Conservation (phyloP, 495 filamentous ascomycete species). For the Lasiosphaeriaceae sp. region DNA sequence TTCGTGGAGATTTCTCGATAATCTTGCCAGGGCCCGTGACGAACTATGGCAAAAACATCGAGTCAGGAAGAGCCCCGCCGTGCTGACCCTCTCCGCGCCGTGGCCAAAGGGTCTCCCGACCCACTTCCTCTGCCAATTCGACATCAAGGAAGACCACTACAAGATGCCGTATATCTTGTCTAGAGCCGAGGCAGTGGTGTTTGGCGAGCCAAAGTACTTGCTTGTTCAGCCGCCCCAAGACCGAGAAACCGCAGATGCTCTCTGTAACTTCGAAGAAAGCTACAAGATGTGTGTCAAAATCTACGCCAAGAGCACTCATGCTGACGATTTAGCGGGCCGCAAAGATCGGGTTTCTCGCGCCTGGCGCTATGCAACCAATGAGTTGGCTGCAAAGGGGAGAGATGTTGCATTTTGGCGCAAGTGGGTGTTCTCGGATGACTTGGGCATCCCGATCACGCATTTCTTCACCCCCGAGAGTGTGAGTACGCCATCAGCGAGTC, state of each 20-base stretch:
- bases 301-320: slow-evolving; percentile 7
- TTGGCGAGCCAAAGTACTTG: slow-evolving; percentile 7
- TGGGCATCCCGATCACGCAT: not conserved
- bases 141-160: not conserved
- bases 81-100: not conserved
- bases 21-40: slow-evolving; percentile 19
- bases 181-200: slow-evolving; percentile 16
- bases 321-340: not conserved
- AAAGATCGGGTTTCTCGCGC: slow-evolving; percentile 1
- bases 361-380: slow-evolving; percentile 15
- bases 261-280: slow-evolving; percentile 17
- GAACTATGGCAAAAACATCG: slow-evolving; percentile 18
- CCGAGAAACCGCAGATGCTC: slow-evolving; percentile 5
- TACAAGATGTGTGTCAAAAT: slow-evolving; percentile 16
- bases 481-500: not conserved
- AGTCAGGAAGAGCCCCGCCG: slow-evolving; percentile 1
- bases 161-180: slow-evolving; percentile 16
- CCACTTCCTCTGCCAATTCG: slow-evolving; percentile 5
- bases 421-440: not conserved
- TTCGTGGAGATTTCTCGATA: slow-evolving; percentile 17
- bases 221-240: slow-evolving; percentile 10
- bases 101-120: slow-evolving; percentile 26
- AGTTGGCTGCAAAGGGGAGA: slow-evolving; percentile 13
- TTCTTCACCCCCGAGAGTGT: not conserved
- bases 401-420: slow-evolving; percentile 18